Percentiles rank a stretch among this genome's conserved stretches.
Conservation (phyloP, 2,329 filamentous ascomycete species). For the Epichloe baconii region DNA sequence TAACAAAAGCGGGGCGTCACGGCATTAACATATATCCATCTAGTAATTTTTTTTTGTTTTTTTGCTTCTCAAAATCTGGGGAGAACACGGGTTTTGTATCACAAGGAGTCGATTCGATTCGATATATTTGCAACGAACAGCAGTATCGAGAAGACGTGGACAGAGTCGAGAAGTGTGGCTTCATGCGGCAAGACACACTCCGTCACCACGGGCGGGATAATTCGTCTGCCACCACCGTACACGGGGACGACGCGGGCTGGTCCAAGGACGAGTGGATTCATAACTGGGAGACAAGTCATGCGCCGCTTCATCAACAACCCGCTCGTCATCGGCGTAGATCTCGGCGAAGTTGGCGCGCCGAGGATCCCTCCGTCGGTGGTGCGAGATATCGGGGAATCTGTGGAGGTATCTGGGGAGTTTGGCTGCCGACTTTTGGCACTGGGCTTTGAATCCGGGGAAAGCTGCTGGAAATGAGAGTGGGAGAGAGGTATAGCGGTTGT, state of each 20-base stretch:
- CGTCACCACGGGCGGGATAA: not conserved
- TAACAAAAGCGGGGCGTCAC: not conserved
- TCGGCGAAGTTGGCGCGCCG: slow-evolving; percentile 31
- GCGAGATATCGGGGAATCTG: too few species aligned
- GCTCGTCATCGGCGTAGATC: slow-evolving; percentile 51
- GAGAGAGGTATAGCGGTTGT: slow-evolving; percentile 45
- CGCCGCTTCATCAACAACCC: slow-evolving; percentile 41
- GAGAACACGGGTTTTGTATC: not conserved
- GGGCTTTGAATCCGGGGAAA: slow-evolving; percentile 56
- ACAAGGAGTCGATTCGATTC: not conserved
- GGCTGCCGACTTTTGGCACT: slow-evolving; percentile 56
- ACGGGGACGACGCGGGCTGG: slow-evolving; percentile 46
- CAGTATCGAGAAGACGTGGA: too few species aligned
- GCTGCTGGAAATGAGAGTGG: slow-evolving; percentile 39
- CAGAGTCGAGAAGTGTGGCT: not conserved
- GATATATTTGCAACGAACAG: too few species aligned
- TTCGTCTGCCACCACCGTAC: not conserved
- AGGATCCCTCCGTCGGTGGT: too few species aligned
- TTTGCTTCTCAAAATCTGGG: not conserved
- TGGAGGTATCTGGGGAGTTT: slow-evolving; percentile 26
- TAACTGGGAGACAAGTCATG: slow-evolving; percentile 54
- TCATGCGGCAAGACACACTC: not conserved
- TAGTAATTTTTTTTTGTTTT: not conserved
- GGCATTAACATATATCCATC: not conserved
- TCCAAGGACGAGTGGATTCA: slow-evolving; percentile 53